Percentiles rank a stretch among this genome's conserved stretches.
phyloP scores from a whole-genome alignment of 2,329 filamentous ascomycete genomes.

The Sclerotiophoma versabilis region DNA sequence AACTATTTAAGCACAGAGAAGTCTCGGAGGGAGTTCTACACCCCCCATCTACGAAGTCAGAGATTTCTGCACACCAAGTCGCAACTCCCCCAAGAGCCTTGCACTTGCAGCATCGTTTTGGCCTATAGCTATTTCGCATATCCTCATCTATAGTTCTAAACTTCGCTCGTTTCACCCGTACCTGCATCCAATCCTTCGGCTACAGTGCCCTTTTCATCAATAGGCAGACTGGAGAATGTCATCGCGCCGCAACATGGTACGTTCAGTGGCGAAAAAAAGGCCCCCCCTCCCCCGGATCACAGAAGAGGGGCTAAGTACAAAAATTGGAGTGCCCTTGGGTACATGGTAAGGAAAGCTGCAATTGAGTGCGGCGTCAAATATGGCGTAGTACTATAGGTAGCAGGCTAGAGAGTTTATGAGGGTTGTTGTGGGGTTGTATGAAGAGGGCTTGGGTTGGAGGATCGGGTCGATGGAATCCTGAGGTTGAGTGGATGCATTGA shows the following conservation, averaged over 20 bases:
- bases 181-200: constrained; percentile 12
- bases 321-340: constrained; percentile 50
- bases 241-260: neutral
- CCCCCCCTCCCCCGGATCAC: constrained; percentile 58
- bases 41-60: neutral
- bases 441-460: neutral
- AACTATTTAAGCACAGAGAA: neutral
- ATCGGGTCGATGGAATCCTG: neutral
- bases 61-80: neutral
- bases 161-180: constrained; percentile 6
- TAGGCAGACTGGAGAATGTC: constrained; percentile 26
- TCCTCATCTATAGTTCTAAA: neutral
- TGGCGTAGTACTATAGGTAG: constrained; percentile 51
- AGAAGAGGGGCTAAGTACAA: constrained; percentile 53
- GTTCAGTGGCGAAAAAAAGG: constrained; percentile 16
- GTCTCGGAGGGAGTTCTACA: neutral
- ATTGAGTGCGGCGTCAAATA: constrained; percentile 54
- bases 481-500: neutral
- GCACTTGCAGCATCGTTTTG: neutral
- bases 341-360: constrained; percentile 49
- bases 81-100: neutral
- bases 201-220: constrained; percentile 20
- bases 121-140: neutral
- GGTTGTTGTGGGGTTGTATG: constrained; percentile 7
- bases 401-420: constrained; percentile 17